Percentiles rank a stretch among this genome's conserved stretches.
Conservation (phyloP, 176 grass and related monocot genomes). For the Zizania latifolia region DNA sequence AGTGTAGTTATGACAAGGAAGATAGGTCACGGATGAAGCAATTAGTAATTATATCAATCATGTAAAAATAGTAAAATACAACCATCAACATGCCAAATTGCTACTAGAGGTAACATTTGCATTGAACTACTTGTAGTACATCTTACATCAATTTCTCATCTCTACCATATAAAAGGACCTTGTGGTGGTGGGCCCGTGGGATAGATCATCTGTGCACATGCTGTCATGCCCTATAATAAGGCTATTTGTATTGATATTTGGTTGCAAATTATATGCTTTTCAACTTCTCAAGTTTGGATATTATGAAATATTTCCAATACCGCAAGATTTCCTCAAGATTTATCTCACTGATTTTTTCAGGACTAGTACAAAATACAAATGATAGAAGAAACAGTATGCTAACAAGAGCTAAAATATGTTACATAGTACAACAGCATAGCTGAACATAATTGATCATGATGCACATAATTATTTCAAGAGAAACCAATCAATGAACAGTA, state of each 20-base stretch:
- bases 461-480: not conserved
- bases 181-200: not conserved
- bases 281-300: not conserved
- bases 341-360: not conserved
- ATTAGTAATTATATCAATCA: slow-evolving; percentile 3
- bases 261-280: not conserved
- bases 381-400: slow-evolving; percentile 6
- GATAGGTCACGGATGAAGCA: not conserved
- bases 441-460: not conserved
- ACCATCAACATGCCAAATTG: not conserved
- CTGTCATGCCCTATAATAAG: not conserved
- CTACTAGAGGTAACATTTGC: not conserved
- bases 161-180: not conserved
- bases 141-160: not conserved
- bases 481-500: not conserved
- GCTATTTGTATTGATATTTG: not conserved
- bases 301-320: not conserved
- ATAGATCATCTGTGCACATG: not conserved
- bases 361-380: not conserved
- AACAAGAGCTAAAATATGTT: slow-evolving; percentile 18
- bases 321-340: not conserved
- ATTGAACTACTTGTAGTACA: not conserved
- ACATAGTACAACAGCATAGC: not conserved
- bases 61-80: not conserved
- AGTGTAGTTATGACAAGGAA: not conserved